Evolutionary conservation across 2,329 filamentous ascomycete species (phyloP), one percentile per base, ranked within the genome.

Genomic region (Massarina eburnea): DNA sequence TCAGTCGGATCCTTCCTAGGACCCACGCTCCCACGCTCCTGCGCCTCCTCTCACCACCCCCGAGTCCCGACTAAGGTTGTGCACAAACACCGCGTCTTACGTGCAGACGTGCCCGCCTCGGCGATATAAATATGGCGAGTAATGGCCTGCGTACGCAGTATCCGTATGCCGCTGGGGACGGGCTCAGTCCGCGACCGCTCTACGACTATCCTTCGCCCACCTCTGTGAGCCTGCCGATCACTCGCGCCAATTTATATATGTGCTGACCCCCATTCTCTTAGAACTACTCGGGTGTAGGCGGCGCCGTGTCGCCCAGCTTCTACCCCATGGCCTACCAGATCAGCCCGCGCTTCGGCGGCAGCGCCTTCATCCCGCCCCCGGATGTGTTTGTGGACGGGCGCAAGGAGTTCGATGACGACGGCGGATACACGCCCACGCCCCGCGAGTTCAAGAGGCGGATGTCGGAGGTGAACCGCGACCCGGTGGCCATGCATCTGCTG

Each of bases 401-500:
- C 48, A 57, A 58, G 41, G 62, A 59, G 22, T 57, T 59, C 2
- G 55, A 57, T 18, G 60, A 60, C 32, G 57, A 57, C 22, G 62
- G 60, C 41, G 39, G 50, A 8, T 64, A 67, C 46, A 58, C 55
- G n/a, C 55, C 62, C 15, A 59, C 55, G 14, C 55, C 61, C 15
- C 68, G 61, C 48, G 59, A 59, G 19, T 52, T 57, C 17, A 48
- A 57, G 20, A 60, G 66, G 39, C 60, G 66, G 9, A 58, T 53
- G 46, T 67, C 66, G 14, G 64, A 64, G 8, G 52, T 68, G 30
- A 60, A 65, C 48, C 76, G 73, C 54, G 82, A 85, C 59, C 79
- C 79, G 0, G 79, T 99, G 35, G 87, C 91, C 59, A 85, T 96
- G 67, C 95, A 97, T 68, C 76, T 99, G 37, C 80, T 99, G 47